These are phyloP conservation scores for Phialophora chinensis DNA, from an alignment of 2,329 filamentous ascomycete genomes.

Conservation along the genomic window DNA sequence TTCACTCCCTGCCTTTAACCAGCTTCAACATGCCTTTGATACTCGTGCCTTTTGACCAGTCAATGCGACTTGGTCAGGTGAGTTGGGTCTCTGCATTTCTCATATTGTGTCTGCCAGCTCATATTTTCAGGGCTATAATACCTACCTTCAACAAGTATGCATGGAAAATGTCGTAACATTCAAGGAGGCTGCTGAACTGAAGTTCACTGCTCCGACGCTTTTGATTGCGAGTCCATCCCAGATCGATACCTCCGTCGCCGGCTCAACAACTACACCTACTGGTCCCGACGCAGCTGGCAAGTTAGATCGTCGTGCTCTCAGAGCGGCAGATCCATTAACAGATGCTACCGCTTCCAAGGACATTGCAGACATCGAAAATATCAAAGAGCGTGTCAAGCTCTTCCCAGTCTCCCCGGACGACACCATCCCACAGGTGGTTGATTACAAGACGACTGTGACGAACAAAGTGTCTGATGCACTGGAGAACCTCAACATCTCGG, in stretches of 20 bases:
- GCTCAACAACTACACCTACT: neutral
- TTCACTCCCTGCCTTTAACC: neutral
- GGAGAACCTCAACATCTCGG: slow-evolving; percentile 1
- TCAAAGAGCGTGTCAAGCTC: neutral
- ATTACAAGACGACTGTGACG: neutral
- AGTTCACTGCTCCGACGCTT: neutral
- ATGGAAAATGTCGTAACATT: slow-evolving; percentile 2
- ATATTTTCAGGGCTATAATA: neutral
- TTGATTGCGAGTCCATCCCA: neutral
- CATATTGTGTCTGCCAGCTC: neutral
- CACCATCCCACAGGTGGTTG: neutral
- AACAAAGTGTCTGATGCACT: neutral
- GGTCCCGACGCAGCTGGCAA: neutral
- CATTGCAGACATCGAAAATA: neutral
- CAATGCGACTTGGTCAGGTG: neutral
- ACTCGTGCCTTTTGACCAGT: neutral
- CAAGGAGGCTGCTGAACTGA: neutral
- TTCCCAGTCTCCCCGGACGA: neutral
- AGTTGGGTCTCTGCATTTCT: neutral
- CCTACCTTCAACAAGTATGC: neutral
- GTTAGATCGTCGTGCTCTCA: neutral
- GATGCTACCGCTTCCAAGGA: neutral
- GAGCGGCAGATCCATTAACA: neutral
- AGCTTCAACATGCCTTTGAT: neutral
- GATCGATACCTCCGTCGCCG: neutral